Base-by-base conservation (phyloP, 2,329 filamentous ascomycete genomes). In the Fusarium equiseti region DNA sequence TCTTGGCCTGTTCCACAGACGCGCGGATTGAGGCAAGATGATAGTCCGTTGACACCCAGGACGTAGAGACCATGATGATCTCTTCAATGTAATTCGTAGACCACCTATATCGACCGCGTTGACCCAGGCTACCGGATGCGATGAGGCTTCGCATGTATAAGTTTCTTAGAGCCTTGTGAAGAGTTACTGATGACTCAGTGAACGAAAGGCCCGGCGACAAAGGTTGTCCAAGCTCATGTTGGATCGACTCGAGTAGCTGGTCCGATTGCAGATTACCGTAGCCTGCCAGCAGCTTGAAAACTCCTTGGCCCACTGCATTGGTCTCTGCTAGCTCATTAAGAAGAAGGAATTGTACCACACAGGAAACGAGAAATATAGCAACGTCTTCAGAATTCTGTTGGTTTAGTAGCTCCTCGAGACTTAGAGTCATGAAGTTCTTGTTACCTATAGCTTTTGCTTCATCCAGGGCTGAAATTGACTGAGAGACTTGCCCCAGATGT, bases 11-110 rank as follows among this genome's bases (percentile, higher is more conserved):
- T 5, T 12, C 20, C 11, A 42, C 7, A 6, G 18, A 31, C 11
- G 40, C 12, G 10, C 40, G 10, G n/a, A 12, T 6, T 42, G 40
- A n/a, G 2, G 15, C n/a, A 8, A 42, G 20, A n/a, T 1, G 11
- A 42, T 6, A 42, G 4, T 42, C 8, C 2, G 18, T 18, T 1
- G 20, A 42, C 0, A 1, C 3, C 16, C 20, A 11, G 3, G 40
- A 42, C 2, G 11, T 2, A 42, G 40, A 42, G 10, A 6, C 8
- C 1, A 42, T 18, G 2, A 42, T 11, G 40, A 42, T 42, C n/a
- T 42, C 40, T 42, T 42, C 40, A 13, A 42, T 42, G 5, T 20
- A 42, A 3, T n/a, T 42, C 0, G 40, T 42, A 11, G 40, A 42
- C 40, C 40, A 42, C 40, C 40, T 42, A 13, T 12, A 42, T 42